Evolutionary conservation across 2,329 filamentous ascomycete species (phyloP).

Genomic region (Neocucurbitaria cava): DNA sequence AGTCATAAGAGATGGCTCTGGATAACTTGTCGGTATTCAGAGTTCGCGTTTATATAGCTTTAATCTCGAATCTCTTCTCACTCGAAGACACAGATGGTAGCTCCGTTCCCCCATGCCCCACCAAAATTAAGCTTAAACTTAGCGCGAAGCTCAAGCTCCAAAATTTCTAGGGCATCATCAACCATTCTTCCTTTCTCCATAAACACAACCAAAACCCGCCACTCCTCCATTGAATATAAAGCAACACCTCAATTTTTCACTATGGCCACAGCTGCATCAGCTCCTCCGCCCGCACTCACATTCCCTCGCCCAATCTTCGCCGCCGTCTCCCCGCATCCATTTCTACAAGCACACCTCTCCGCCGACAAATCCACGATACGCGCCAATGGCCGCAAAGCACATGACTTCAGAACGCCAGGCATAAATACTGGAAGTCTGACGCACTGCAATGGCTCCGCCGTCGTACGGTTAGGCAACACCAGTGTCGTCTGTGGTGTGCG

Average conservation of each 20-base stretch:
- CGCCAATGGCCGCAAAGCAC: conserved; percentile 79
- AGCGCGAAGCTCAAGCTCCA: conserved; percentile 35
- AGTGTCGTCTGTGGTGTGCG: conserved; percentile 94
- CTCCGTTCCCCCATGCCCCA: conserved; percentile 5
- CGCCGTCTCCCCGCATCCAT: conserved; percentile 86
- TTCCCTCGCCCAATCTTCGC: conserved; percentile 77
- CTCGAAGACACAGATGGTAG: not conserved
- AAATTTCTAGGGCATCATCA: conserved; percentile 27
- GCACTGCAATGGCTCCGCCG: conserved; percentile 87
- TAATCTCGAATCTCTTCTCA: too few species aligned
- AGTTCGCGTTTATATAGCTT: too few species aligned
- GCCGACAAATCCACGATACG: conserved; percentile 67
- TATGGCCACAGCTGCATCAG: conserved; percentile 33
- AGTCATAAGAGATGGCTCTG: too few species aligned
- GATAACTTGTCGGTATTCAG: too few species aligned
- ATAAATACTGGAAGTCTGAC: conserved; percentile 85
- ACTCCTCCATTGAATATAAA: not conserved
- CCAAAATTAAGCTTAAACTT: conserved; percentile 23
- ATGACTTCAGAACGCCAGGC: conserved; percentile 73
- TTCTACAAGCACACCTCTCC: conserved; percentile 87
- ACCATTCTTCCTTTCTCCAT: not conserved
- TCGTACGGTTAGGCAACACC: conserved; percentile 87
- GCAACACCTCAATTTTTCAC: not conserved
- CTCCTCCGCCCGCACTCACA: conserved; percentile 48
- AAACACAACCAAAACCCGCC: conserved; percentile 4